Base-by-base conservation (phyloP, 768 basidiomycete genomes). In the Boletus rubropictus region DNA sequence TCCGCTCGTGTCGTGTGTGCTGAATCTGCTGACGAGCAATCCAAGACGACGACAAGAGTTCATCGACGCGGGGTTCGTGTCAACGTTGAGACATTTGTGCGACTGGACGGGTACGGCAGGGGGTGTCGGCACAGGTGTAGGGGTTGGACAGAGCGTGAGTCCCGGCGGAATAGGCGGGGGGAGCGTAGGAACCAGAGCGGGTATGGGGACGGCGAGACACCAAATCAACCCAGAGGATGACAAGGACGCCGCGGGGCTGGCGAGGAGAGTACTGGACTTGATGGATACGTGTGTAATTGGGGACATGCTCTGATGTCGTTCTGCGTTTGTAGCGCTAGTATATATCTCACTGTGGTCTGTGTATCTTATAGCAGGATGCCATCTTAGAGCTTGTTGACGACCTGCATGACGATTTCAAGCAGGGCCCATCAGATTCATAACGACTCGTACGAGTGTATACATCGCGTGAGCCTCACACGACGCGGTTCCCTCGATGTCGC, bases 1-100 rank as follows among this genome's bases (percentile, higher is more conserved):
- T 6, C 84, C 84, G 0, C 79, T 83, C 1, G 77, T 82, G 0
- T 64, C 71, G 1, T 82, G 81, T 49, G 73, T 89, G 3, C 63
- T 77, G 14, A 74, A 79, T 49, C 74, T 89, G 8, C 76, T 79
- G 1, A 65, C 68, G 47, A 64, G 65, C 3, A 71, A 74, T 24
- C 61, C 67, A 2, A 52, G 59, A 34, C 62, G 67, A 25, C 62
- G 67, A n/a, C 58, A 67, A 31, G 70, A 71, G 35, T 54, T 78
- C 9, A 57, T 66, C 15, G 74, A 74, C 0, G 68, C 68, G 0
- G 73, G 73, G n/a, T 74, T 78, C 43, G 71, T 73, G 37, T 60
- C 66, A 9, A 72, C 72, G 12, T 48, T 78, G 35, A 57, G 66
- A 46, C 71, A 66, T 58, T 71, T 70, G 62, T 68, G 69, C 45